Evolutionary conservation across 164 flowering plant species (phyloP).

Genomic region (Sextonia rubra): DNA sequence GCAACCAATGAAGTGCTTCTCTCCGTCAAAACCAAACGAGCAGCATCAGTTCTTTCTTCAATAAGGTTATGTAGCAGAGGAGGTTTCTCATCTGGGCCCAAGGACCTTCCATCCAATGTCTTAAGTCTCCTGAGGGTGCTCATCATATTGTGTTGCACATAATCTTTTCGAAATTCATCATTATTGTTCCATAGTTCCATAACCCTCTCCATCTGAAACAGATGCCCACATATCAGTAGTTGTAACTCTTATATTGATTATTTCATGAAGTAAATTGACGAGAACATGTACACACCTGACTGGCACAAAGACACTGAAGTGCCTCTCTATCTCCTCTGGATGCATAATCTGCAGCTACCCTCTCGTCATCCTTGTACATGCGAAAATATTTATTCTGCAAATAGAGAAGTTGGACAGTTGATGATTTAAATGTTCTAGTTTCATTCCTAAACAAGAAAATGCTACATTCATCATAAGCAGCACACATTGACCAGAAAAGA

Average conservation of each 20-base stretch:
- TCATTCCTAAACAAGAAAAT: not conserved
- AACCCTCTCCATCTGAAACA: slow-evolving; percentile 52
- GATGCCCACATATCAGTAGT: not conserved
- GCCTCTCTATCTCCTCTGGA: slow-evolving; percentile 40
- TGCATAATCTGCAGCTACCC: slow-evolving; percentile 44
- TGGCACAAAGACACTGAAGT: slow-evolving; percentile 44
- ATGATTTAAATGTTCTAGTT: not conserved
- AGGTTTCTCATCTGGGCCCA: slow-evolving; percentile 78
- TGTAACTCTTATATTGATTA: not conserved
- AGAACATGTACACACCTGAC: slow-evolving; percentile 42
- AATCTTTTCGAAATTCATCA: slow-evolving; percentile 67
- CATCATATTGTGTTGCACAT: slow-evolving; percentile 49
- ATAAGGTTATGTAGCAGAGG: slow-evolving; percentile 23
- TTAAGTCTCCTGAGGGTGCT: slow-evolving; percentile 69
- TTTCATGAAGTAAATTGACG: not conserved
- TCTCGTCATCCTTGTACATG: slow-evolving; percentile 48
- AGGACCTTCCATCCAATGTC: slow-evolving; percentile 77
- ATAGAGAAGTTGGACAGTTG: not conserved
- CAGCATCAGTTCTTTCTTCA: slow-evolving; percentile 23
- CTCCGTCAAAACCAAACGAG: slow-evolving; percentile 13
- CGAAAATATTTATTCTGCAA: slow-evolving; percentile 63
- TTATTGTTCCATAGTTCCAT: slow-evolving; percentile 69
- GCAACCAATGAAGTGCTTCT: slow-evolving; percentile 9
- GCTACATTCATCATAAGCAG: too few relatives aligned
- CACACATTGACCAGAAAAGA: not conserved